phyloP scores from a whole-genome alignment of 2,329 filamentous ascomycete genomes.

The Dryadomyces quercus-mongolicae region DNA sequence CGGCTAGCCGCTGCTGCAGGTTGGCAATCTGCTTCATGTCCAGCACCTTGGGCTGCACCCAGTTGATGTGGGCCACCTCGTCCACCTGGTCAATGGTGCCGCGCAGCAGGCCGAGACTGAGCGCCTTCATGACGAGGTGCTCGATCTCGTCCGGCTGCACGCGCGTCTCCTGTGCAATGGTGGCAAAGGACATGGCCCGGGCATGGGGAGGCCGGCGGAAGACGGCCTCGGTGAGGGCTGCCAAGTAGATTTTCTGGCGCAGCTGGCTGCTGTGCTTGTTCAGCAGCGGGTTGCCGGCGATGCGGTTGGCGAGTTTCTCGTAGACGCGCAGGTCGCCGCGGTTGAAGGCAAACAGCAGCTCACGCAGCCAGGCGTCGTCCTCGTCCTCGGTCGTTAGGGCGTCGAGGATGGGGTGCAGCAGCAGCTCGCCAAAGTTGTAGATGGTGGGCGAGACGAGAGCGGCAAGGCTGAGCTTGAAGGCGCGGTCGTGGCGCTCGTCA shows the following conservation, averaged over 20 bases:
- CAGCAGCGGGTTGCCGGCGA: conserved; percentile 69
- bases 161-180: conserved; percentile 86
- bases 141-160: conserved; percentile 87
- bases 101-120: conserved; percentile 78
- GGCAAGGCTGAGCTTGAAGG: conserved; percentile 86
- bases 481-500: conserved; percentile 66
- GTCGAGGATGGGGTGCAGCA: conserved; percentile 91
- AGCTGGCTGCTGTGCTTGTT: conserved; percentile 71
- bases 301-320: conserved; percentile 69
- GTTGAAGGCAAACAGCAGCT: conserved; percentile 97
- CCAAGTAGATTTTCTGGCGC: conserved; percentile 96
- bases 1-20: conserved; percentile 76
- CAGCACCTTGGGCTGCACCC: conserved; percentile 97
- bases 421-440: conserved; percentile 99
- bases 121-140: conserved; percentile 97
- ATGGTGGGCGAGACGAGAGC: conserved; percentile 89
- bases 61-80: conserved; percentile 87
- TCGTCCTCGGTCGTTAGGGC: conserved; percentile 44
- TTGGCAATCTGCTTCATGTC: conserved; percentile 91
- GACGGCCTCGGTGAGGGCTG: conserved; percentile 87
- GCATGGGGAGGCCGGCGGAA: conserved; percentile 94
- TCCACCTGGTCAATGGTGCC: conserved; percentile 96
- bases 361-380: conserved; percentile 75
- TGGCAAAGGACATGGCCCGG: conserved; percentile 81
- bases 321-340: conserved; percentile 83